Conservation (phyloP, 1,139 yeast genomes). For the Eremothecium coryli region DNA sequence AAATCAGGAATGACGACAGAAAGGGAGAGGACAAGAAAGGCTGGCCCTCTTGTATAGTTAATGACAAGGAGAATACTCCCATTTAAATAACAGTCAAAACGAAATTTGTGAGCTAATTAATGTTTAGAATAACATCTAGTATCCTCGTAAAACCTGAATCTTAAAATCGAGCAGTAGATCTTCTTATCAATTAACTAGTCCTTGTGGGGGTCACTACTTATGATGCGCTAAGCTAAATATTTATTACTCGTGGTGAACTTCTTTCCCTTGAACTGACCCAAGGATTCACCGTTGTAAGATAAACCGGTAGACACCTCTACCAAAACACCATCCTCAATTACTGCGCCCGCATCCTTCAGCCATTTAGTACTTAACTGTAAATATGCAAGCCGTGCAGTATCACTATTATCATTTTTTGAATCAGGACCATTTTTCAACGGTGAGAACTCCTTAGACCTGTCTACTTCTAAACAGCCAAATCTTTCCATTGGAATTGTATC, state of each 20-base stretch:
- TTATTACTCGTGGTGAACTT: conserved; percentile 32
- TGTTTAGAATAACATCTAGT: no score
- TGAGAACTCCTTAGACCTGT: conserved; percentile 74
- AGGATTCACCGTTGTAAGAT: conserved; percentile 80
- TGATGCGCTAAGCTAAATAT: conserved; percentile 19
- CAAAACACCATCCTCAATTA: conserved; percentile 38
- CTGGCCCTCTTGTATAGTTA: no score
- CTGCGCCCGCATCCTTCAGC: conserved; percentile 63
- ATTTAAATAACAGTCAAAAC: no score
- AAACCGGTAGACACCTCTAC: conserved; percentile 76
- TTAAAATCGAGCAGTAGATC: no score
- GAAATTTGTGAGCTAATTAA: no score
- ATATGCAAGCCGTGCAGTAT: conserved; percentile 62
- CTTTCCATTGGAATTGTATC: conserved; percentile 61
- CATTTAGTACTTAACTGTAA: conserved; percentile 68
- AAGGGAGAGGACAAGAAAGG: no score
- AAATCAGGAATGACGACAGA: no score
- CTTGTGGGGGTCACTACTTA: no score
- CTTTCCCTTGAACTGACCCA: conserved; percentile 50
- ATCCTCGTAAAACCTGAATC: no score
- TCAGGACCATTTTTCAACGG: conserved; percentile 92
- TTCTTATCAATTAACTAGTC: no score
- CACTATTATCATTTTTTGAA: conserved; percentile 73
- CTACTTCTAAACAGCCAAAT: conserved; percentile 91
- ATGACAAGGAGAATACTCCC: no score